phyloP scores from a whole-genome alignment of 1,284 basidiomycete genomes.

The Rhodotorula sp. region DNA sequence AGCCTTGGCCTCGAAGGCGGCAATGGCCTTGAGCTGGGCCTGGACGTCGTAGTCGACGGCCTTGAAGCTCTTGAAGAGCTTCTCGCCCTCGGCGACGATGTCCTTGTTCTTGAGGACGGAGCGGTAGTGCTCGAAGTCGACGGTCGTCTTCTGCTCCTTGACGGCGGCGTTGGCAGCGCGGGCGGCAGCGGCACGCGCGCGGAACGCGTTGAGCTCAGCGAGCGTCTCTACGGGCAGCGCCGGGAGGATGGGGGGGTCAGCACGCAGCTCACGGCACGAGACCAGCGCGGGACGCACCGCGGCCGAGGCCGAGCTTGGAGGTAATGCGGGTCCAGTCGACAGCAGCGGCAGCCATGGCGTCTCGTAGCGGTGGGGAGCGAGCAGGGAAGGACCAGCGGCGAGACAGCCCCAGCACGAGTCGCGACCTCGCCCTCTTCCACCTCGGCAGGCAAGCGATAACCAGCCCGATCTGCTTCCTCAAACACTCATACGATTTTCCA shows the following conservation, averaged over 20 bases:
- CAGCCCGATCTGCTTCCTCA: neutral
- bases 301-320: conserved; percentile 84
- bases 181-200: conserved; percentile 90
- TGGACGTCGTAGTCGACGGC: conserved; percentile 93
- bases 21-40: conserved; percentile 91
- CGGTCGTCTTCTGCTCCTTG: conserved; percentile 44
- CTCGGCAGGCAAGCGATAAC: no score
- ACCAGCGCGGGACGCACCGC: conserved; percentile 60
- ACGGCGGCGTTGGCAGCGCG: conserved; percentile 35
- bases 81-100: conserved; percentile 90
- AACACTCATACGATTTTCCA: neutral
- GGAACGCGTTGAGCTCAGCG: conserved; percentile 86
- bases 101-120: conserved; percentile 88
- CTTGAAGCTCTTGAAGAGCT: conserved; percentile 85
- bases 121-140: conserved; percentile 89
- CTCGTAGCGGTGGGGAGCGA: neutral
- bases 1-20: conserved; percentile 95
- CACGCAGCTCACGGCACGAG: neutral
- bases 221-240: conserved; percentile 69
- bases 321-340: conserved; percentile 87
- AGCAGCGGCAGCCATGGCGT: conserved; percentile 16
- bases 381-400: neutral
- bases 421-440: neutral
- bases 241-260: neutral
- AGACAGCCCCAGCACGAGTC: neutral